Conservation (phyloP, 106 monocot species). For the Iris macrosiphon region DNA sequence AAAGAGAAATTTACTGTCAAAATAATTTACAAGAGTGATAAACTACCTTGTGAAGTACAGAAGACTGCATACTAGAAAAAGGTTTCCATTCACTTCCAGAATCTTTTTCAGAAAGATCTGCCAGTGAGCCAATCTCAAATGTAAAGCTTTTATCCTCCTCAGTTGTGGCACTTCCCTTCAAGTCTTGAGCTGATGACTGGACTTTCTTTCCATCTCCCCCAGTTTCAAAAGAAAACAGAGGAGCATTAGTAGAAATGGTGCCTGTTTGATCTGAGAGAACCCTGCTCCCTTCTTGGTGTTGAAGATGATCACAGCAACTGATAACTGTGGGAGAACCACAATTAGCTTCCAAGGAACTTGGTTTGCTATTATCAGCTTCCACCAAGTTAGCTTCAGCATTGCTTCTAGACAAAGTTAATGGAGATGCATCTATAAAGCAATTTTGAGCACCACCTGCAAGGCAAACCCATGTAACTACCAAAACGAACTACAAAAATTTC, state of each 20-base stretch:
- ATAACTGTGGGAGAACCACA: constrained; percentile 44
- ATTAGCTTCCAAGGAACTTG: constrained; percentile 23
- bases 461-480: too few relatives aligned
- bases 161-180: constrained; percentile 28
- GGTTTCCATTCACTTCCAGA: constrained; percentile 34
- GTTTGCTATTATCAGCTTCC: constrained; percentile 4
- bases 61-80: constrained; percentile 24
- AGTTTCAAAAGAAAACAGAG: constrained; percentile 3
- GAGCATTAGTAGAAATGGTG: not conserved
- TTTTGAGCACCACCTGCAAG: not conserved
- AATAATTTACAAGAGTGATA: not conserved
- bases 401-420: not conserved
- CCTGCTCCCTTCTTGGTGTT: constrained; percentile 10
- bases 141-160: constrained; percentile 56
- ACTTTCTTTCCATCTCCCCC: not conserved
- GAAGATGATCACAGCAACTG: constrained; percentile 17
- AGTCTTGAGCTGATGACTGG: too few relatives aligned
- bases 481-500: too few relatives aligned
- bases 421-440: not conserved
- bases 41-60: constrained; percentile 34
- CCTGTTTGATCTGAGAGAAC: not conserved
- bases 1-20: not conserved
- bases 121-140: constrained; percentile 42
- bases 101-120: constrained; percentile 31
- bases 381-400: not conserved